These are phyloP conservation scores for Backusella tuberculispora DNA, from an alignment of 192 early-diverging fungal species.

Conservation along the genomic window DNA sequence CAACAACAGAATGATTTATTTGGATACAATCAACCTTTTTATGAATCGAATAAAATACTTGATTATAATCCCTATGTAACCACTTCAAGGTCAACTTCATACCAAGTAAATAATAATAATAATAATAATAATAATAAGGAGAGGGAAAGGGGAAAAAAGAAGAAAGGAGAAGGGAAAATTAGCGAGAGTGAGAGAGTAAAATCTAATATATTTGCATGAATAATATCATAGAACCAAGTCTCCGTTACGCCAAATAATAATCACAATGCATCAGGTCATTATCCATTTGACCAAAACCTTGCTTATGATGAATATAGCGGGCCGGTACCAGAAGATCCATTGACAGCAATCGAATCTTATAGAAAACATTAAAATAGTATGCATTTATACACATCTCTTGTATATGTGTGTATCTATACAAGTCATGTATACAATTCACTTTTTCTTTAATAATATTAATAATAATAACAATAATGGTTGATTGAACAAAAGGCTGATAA, in stretches of 20 bases:
- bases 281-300: no score
- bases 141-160: neutral
- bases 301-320: neutral
- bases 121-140: neutral
- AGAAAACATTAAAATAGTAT: slow-evolving; percentile 10
- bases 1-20: slow-evolving; percentile 1
- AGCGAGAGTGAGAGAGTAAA: neutral
- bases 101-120: neutral
- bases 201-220: neutral
- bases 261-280: no score
- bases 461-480: no score
- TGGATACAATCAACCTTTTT: neutral
- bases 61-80: neutral
- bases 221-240: neutral
- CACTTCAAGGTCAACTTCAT: slow-evolving; percentile 5
- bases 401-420: neutral
- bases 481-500: no score
- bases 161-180: neutral
- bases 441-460: no score
- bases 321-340: slow-evolving; percentile 13
- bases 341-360: slow-evolving; percentile 12
- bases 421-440: no score
- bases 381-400: neutral
- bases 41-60: slow-evolving; percentile 9
- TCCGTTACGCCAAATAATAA: neutral